A percentile compares a stretch with the other conserved stretches of the same genome.
phyloP scores from a whole-genome alignment of 306 rosid genomes.

The Rubus parviflorus region DNA sequence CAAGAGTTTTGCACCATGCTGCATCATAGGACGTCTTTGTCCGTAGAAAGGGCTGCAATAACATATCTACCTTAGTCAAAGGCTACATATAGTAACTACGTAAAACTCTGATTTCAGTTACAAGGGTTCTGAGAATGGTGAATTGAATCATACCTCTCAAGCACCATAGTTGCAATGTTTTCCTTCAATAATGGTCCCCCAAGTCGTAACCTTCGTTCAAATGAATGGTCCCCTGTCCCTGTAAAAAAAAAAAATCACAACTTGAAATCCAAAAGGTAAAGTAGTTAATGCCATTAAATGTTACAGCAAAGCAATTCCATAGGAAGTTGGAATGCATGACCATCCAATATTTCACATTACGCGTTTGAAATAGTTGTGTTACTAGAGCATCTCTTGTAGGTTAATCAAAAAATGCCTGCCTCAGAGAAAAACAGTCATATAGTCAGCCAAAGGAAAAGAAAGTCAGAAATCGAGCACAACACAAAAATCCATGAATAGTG shows the following conservation, averaged over 20 bases:
- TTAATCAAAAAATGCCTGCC: not conserved
- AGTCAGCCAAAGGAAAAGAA: not conserved
- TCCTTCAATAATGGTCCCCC: constrained; percentile 88
- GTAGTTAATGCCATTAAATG: not conserved
- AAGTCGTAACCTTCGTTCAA: constrained; percentile 87
- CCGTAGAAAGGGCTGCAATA: constrained; percentile 93
- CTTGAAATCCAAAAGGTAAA: constrained; percentile 18
- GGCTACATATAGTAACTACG: constrained; percentile 2
- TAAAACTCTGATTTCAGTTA: constrained; percentile 5
- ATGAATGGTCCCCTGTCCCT: constrained; percentile 97
- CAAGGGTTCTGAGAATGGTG: constrained; percentile 8
- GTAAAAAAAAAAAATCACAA: constrained; percentile 4
- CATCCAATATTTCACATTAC: not conserved
- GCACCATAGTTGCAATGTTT: constrained; percentile 96
- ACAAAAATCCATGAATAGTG: not conserved
- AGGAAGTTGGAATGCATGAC: not conserved
- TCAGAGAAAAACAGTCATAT: not conserved
- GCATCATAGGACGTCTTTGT: constrained; percentile 88
- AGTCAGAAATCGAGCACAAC: not conserved
- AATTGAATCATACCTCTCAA: constrained; percentile 71
- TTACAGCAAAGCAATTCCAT: not conserved
- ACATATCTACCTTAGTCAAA: constrained; percentile 21
- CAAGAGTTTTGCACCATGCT: constrained; percentile 87
- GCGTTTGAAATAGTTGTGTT: not conserved
- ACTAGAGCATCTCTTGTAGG: not conserved